Evolutionary conservation across 1,284 basidiomycete genomes (phyloP).

Genomic region (Trichosporon inkin): DNA sequence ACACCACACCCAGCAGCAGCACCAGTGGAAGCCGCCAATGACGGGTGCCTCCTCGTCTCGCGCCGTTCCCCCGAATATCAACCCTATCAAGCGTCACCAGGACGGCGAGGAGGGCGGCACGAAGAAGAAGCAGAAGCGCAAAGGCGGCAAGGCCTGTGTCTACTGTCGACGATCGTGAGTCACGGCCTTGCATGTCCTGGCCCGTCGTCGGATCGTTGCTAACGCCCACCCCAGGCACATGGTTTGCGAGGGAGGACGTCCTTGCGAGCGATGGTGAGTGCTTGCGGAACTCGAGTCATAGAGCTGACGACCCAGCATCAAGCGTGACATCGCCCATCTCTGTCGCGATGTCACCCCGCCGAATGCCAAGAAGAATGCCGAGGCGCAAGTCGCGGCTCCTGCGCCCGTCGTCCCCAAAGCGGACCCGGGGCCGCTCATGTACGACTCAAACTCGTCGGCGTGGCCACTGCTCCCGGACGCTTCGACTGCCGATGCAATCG

Average conservation of each 20-base stretch:
- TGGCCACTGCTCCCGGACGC: conserved; percentile 44
- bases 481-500: conserved; percentile 10
- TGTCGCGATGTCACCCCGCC: conserved; percentile 79
- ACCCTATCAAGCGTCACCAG: conserved; percentile 8
- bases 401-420: background rate
- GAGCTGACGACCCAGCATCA: conserved; percentile 59
- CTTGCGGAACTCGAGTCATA: background rate
- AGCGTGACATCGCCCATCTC: conserved; percentile 83
- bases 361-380: conserved; percentile 28
- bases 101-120: conserved; percentile 15
- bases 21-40: conserved; percentile 2
- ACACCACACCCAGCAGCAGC: background rate
- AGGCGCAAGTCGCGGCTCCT: conserved; percentile 5
- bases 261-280: conserved; percentile 81
- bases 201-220: too few relatives aligned
- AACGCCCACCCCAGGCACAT: conserved; percentile 50
- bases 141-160: conserved; percentile 70
- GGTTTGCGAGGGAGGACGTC: conserved; percentile 80
- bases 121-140: conserved; percentile 57
- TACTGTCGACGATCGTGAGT: conserved; percentile 76
- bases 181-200: background rate
- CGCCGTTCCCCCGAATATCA: background rate
- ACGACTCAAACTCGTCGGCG: conserved; percentile 17
- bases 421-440: conserved; percentile 8
- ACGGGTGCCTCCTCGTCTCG: conserved; percentile 3